Conservation (phyloP, 768 basidiomycete species). For the Tulasnella sp. region DNA sequence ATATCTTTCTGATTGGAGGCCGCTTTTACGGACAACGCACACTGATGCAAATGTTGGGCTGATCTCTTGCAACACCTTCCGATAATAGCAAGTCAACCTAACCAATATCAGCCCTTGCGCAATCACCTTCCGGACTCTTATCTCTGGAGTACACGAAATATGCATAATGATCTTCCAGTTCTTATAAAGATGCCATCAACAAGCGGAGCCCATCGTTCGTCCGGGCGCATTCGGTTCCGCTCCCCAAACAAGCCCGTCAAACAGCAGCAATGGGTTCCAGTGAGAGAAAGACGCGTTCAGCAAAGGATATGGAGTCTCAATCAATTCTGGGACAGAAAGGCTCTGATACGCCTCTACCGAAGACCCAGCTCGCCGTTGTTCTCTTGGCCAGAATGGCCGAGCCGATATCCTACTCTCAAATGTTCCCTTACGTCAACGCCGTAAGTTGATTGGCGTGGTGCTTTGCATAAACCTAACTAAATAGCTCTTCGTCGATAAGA, state of each 20-base stretch:
- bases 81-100: too few species aligned
- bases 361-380: slow-evolving; percentile 29
- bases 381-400: slow-evolving; percentile 30
- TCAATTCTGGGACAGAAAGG: background rate
- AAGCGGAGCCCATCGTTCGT: background rate
- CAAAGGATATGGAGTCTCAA: background rate
- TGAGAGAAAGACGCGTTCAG: background rate
- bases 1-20: background rate
- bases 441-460: background rate
- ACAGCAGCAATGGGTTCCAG: background rate
- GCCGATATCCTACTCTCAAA: slow-evolving; percentile 29
- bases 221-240: background rate
- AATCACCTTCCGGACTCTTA: too few species aligned
- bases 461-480: background rate
- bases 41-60: background rate
- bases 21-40: background rate
- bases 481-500: background rate
- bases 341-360: slow-evolving; percentile 22
- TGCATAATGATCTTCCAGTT: too few species aligned
- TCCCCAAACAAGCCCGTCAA: background rate
- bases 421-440: slow-evolving; percentile 32
- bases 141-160: too few species aligned
- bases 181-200: too few species aligned
- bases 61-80: background rate
- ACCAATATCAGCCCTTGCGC: too few species aligned